These are phyloP conservation scores for Nissolia schottii DNA, from an alignment of 306 rosid species.

Conservation along the genomic window DNA sequence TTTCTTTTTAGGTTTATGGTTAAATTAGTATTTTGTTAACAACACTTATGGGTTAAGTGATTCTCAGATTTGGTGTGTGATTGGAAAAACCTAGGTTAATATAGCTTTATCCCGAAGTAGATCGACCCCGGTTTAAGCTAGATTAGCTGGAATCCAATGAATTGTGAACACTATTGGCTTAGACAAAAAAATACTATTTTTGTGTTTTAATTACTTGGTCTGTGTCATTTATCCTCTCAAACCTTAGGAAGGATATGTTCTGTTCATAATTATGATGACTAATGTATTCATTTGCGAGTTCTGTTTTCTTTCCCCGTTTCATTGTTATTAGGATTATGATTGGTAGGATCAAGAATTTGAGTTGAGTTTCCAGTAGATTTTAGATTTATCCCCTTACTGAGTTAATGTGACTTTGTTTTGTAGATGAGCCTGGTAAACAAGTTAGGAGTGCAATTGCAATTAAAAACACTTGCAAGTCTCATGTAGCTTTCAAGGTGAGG, in stretches of 20 bases:
- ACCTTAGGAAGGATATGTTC: constrained; percentile 3
- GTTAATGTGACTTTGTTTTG: constrained; percentile 29
- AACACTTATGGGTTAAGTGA: no score
- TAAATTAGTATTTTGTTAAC: background rate
- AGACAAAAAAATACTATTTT: no score
- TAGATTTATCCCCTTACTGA: constrained; percentile 21
- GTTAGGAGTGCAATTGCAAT: constrained; percentile 91
- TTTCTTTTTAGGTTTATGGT: constrained; percentile 22
- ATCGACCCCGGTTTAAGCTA: no score
- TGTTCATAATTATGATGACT: background rate
- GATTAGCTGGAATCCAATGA: no score
- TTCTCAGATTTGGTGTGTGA: no score
- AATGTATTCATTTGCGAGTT: background rate
- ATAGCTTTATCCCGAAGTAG: no score
- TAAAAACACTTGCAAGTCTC: constrained; percentile 83
- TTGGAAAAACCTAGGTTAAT: no score
- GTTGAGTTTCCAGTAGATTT: constrained; percentile 16
- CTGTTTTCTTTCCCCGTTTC: background rate
- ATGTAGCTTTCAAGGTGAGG: constrained; percentile 91
- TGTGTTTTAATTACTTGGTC: constrained; percentile 14
- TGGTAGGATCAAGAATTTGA: constrained; percentile 8
- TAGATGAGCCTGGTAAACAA: constrained; percentile 98
- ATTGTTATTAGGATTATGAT: background rate
- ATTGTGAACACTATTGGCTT: no score
- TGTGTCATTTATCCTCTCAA: background rate